phyloP scores from a whole-genome alignment of 331 rosid genomes.

The Quercus phellos region DNA sequence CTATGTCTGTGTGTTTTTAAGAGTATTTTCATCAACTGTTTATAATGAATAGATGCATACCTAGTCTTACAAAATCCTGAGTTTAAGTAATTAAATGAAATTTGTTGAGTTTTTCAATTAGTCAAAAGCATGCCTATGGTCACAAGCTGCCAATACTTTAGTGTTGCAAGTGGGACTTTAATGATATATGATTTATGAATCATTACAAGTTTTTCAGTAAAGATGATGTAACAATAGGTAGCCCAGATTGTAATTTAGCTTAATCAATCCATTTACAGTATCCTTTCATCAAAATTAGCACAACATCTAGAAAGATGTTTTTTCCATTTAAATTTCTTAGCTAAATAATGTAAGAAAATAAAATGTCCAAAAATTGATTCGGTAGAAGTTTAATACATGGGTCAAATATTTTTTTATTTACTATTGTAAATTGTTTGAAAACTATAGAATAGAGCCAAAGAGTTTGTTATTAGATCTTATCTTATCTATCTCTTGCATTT shows the following conservation, averaged over 20 bases:
- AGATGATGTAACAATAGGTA: background rate
- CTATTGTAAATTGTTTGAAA: background rate
- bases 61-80: background rate
- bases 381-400: background rate
- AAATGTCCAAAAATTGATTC: background rate
- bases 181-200: background rate
- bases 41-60: background rate
- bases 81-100: background rate
- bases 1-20: background rate
- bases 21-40: background rate
- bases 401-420: background rate
- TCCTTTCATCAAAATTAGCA: background rate
- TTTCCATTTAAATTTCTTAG: background rate
- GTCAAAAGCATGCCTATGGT: background rate
- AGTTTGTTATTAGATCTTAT: conserved; percentile 8
- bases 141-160: background rate
- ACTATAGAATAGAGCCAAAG: background rate
- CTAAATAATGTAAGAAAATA: background rate
- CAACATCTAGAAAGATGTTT: background rate
- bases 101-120: background rate
- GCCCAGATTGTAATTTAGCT: background rate
- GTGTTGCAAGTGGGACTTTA: background rate
- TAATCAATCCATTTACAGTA: background rate
- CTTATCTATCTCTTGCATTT: conserved; percentile 12
- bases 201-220: background rate